These are phyloP conservation scores for Phaeomoniella chlamydospora DNA, from an alignment of 2,329 filamentous ascomycete genomes.

Conservation along the genomic window DNA sequence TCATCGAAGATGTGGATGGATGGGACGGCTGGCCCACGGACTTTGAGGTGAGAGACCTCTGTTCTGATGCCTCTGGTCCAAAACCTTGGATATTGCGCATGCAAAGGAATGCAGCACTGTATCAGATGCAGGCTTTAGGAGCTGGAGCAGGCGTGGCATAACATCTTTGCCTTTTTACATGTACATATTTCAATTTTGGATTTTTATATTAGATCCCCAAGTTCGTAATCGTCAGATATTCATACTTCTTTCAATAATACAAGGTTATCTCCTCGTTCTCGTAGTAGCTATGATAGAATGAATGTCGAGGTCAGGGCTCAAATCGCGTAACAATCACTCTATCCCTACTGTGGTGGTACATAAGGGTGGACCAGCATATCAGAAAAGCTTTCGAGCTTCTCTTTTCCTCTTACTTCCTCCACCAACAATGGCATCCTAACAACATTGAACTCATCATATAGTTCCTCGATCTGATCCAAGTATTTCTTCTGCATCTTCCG, in stretches of 20 bases:
- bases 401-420: conserved; percentile 91
- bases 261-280: too few species aligned
- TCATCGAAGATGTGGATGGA: conserved; percentile 3
- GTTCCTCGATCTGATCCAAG: conserved; percentile 91
- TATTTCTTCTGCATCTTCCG: conserved; percentile 99
- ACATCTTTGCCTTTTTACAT: too few species aligned
- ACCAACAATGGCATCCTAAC: conserved; percentile 95
- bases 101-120: too few species aligned
- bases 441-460: conserved; percentile 98
- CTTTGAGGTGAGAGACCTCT: conserved; percentile 5
- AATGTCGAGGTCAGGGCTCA: too few species aligned
- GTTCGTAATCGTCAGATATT: too few species aligned
- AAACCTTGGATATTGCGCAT: background rate
- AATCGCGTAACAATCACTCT: too few species aligned
- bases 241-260: too few species aligned
- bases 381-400: conserved; percentile 62
- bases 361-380: conserved; percentile 35
- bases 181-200: too few species aligned
- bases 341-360: conserved; percentile 26
- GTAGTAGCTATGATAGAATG: too few species aligned
- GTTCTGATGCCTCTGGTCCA: background rate
- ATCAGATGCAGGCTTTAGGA: too few species aligned
- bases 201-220: too few species aligned
- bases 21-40: conserved; percentile 11
- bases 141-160: too few species aligned